These are phyloP conservation scores for Brettanomyces nanus DNA, from an alignment of 805 yeast species.

Conservation along the genomic window DNA sequence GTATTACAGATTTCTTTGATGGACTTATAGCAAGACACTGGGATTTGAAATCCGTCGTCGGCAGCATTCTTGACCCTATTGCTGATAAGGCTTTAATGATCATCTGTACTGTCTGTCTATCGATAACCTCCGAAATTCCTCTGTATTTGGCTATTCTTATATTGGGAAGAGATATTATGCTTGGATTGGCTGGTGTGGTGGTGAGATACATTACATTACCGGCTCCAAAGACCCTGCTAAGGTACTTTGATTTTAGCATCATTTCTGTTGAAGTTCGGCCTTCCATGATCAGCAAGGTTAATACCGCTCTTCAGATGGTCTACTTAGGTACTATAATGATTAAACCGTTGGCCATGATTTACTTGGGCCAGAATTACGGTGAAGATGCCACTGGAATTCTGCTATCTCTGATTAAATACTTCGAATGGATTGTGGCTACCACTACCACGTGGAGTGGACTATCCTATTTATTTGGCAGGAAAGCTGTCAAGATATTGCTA, in stretches of 20 bases:
- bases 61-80: conserved; percentile 88
- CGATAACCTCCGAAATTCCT: conserved; percentile 66
- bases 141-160: conserved; percentile 57
- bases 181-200: conserved; percentile 65
- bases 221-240: conserved; percentile 58
- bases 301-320: conserved; percentile 89
- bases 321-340: conserved; percentile 63
- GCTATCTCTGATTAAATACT: conserved; percentile 18
- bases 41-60: conserved; percentile 72
- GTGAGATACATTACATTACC: conserved; percentile 69
- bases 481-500: conserved; percentile 45
- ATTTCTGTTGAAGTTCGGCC: conserved; percentile 88
- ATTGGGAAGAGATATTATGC: conserved; percentile 72
- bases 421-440: conserved; percentile 50
- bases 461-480: conserved; percentile 62
- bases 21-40: conserved; percentile 83
- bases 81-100: conserved; percentile 93
- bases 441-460: conserved; percentile 77
- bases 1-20: conserved; percentile 86
- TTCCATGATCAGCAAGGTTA: conserved; percentile 74
- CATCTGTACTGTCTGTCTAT: conserved; percentile 69
- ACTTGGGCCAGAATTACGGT: conserved; percentile 26
- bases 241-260: conserved; percentile 72
- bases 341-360: conserved; percentile 39
- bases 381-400: conserved; percentile 15